A percentile compares a stretch with the other conserved stretches of the same genome.
Conservation (phyloP, 116 monocot species). For the Phalaenopsis hybrid region DNA sequence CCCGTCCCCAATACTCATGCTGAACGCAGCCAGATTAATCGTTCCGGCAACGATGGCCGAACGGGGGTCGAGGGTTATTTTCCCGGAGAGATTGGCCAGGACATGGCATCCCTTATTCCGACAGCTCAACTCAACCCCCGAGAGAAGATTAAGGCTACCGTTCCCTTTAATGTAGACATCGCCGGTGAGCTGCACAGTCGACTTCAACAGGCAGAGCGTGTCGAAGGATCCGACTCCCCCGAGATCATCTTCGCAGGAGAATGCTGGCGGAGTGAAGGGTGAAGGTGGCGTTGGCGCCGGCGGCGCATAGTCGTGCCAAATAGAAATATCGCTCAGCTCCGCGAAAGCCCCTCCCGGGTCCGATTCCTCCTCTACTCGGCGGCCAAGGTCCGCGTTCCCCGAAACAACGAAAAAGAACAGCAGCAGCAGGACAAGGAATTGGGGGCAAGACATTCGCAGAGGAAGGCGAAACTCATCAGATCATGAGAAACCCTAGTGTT, state of each 20-base stretch:
- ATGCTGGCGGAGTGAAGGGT: constrained; percentile 46
- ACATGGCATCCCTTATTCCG: constrained; percentile 55
- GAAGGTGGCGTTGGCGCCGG: constrained; percentile 54
- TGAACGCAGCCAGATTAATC: constrained; percentile 40
- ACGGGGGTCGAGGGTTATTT: constrained; percentile 32
- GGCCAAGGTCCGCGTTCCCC: constrained; percentile 16
- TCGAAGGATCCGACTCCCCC: constrained; percentile 72
- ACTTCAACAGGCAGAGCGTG: constrained; percentile 61
- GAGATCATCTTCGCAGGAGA: constrained; percentile 72
- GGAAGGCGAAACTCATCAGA: constrained; percentile 47
- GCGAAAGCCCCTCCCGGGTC: constrained; percentile 20
- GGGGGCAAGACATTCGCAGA: constrained; percentile 27
- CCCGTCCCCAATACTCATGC: constrained; percentile 38
- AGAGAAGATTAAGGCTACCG: constrained; percentile 59
- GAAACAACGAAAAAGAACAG: constrained; percentile 12
- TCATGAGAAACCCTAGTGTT: constrained; percentile 12
- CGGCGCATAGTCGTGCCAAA: constrained; percentile 76
- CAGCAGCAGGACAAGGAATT: constrained; percentile 20
- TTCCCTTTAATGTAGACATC: constrained; percentile 62
- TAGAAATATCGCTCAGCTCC: constrained; percentile 32
- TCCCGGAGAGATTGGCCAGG: constrained; percentile 47
- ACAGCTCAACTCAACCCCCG: constrained; percentile 55
- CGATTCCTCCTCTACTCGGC: background rate
- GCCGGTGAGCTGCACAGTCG: constrained; percentile 29
- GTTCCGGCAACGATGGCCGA: constrained; percentile 61